phyloP scores from a whole-genome alignment of 176 grass and related monocot genomes.

The Lolium rigidum region DNA sequence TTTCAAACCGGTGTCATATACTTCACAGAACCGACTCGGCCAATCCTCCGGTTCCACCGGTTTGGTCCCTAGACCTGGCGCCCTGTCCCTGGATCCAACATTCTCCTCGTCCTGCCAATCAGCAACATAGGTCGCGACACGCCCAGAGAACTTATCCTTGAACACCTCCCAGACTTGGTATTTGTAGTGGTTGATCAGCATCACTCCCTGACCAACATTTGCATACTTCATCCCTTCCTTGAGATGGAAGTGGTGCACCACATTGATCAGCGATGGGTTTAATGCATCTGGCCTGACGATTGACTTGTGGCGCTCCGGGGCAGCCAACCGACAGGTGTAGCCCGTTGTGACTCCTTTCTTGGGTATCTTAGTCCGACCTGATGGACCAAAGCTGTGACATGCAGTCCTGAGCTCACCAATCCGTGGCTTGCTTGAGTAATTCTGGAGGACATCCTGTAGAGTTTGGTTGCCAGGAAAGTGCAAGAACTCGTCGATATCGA shows the following conservation, averaged over 20 bases:
- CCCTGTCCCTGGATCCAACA: slow-evolving; percentile 91
- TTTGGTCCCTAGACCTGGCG: slow-evolving; percentile 88
- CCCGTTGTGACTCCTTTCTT: slow-evolving; percentile 63
- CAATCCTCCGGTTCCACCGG: slow-evolving; percentile 89
- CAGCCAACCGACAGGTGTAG: slow-evolving; percentile 80
- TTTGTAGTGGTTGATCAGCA: slow-evolving; percentile 98
- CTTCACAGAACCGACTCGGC: slow-evolving; percentile 84
- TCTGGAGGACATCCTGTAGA: slow-evolving; percentile 62
- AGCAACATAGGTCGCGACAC: slow-evolving; percentile 88
- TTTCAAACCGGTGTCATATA: slow-evolving; percentile 80
- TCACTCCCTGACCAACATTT: slow-evolving; percentile 76
- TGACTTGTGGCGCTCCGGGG: slow-evolving; percentile 88
- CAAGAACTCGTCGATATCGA: slow-evolving; percentile 90
- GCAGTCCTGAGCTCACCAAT: slow-evolving; percentile 79
- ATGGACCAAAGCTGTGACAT: slow-evolving; percentile 97
- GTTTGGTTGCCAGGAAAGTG: slow-evolving; percentile 74
- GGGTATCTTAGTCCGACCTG: slow-evolving; percentile 70
- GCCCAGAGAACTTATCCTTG: slow-evolving; percentile 91
- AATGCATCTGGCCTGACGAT: slow-evolving; percentile 75
- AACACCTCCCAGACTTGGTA: slow-evolving; percentile 99
- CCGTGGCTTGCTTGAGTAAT: slow-evolving; percentile 65
- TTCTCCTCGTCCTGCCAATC: slow-evolving; percentile 98
- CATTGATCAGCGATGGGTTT: slow-evolving; percentile 87
- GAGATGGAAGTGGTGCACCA: slow-evolving; percentile 97
- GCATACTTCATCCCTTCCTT: slow-evolving; percentile 81